These are phyloP conservation scores for Capsella bursapastoris DNA, from an alignment of 345 rosid genomes.

Conservation along the genomic window DNA sequence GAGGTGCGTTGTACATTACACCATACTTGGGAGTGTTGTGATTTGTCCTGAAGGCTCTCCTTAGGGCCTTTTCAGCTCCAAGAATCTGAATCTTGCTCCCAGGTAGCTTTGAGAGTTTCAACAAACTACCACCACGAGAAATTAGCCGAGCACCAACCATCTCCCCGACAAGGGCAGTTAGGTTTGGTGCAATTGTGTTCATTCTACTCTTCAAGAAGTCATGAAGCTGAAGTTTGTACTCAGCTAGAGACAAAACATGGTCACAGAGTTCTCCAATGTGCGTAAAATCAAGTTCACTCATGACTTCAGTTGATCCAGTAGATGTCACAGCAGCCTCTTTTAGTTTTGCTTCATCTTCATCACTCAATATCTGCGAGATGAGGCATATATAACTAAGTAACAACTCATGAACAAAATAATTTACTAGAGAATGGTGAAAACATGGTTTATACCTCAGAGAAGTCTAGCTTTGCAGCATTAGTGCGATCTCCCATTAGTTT, in stretches of 20 bases:
- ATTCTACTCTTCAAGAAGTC: conserved; percentile 87
- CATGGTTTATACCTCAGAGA: conserved; percentile 65
- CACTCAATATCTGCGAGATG: conserved; percentile 59
- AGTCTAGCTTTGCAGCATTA: conserved; percentile 83
- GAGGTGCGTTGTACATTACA: conserved; percentile 84
- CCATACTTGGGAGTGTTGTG: conserved; percentile 93
- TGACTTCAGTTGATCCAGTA: conserved; percentile 79
- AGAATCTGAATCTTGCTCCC: conserved; percentile 92
- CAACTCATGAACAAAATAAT: neutral
- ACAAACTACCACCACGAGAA: conserved; percentile 89
- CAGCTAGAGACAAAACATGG: conserved; percentile 80
- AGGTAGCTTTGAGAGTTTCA: conserved; percentile 91
- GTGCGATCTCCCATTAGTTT: conserved; percentile 81
- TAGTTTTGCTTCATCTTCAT: conserved; percentile 72
- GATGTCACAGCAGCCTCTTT: conserved; percentile 88
- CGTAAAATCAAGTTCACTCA: conserved; percentile 69
- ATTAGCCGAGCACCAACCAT: conserved; percentile 96
- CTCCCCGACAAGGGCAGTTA: conserved; percentile 95
- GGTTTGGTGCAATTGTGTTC: conserved; percentile 91
- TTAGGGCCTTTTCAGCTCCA: conserved; percentile 92
- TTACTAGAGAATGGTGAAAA: neutral
- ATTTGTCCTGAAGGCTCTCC: conserved; percentile 80
- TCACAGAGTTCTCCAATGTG: conserved; percentile 81
- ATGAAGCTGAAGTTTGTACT: conserved; percentile 83
- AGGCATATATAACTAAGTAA: neutral